Percentiles rank a stretch among this genome's conserved stretches.
These are phyloP conservation scores for Microglena sp. DNA, from an alignment of 139 green algal genomes.

Conservation along the genomic window DNA sequence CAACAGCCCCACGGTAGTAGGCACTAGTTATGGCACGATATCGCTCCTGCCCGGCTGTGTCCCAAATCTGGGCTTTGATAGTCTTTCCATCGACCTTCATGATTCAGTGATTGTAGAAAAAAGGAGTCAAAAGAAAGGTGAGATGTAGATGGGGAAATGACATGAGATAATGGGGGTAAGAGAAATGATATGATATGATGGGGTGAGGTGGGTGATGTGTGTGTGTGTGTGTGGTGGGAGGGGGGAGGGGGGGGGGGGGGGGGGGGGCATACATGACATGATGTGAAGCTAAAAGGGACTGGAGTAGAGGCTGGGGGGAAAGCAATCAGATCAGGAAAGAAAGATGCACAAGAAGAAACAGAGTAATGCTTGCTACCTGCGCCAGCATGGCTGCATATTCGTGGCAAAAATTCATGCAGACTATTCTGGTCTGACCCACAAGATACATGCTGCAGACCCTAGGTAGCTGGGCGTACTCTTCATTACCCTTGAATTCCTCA, in stretches of 20 bases:
- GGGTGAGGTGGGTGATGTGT: not conserved
- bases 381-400: too few species aligned
- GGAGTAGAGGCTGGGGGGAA: not conserved
- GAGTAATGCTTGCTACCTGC: too few species aligned
- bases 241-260: too few species aligned
- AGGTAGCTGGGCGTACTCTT: too few species aligned
- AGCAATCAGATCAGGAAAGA: too few species aligned
- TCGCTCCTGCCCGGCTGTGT: constrained; percentile 94
- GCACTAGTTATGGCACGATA: constrained; percentile 98
- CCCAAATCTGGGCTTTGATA: constrained; percentile 99
- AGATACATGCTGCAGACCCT: too few species aligned
- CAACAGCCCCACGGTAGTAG: constrained; percentile 97
- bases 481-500: too few species aligned
- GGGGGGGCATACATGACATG: not conserved
- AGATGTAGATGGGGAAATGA: not conserved
- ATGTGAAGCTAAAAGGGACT: not conserved
- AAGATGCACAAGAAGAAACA: too few species aligned
- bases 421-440: too few species aligned
- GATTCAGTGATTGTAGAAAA: too few species aligned
- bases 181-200: not conserved
- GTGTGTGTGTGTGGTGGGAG: not conserved
- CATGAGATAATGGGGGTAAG: not conserved
- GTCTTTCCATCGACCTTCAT: constrained; percentile 98
- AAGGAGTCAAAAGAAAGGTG: too few species aligned
- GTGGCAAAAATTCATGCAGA: too few species aligned